Evolutionary conservation across 2,329 filamentous ascomycete genomes (phyloP), one percentile per base, ranked within the genome.

Genomic region (Fusarium sp.): DNA sequence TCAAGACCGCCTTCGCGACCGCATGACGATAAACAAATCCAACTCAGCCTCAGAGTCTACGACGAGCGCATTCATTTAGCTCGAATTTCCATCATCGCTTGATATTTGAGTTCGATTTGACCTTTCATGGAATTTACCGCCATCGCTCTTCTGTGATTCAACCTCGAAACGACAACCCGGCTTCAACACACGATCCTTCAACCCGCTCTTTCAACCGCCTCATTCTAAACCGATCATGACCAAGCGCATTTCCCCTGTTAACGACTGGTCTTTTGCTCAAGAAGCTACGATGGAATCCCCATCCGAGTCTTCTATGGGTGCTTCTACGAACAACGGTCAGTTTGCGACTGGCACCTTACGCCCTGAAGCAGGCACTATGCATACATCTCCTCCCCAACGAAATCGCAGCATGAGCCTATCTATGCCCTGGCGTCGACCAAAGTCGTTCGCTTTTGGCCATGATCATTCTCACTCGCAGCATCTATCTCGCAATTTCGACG

Each of bases 401-500:
- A 76, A 79, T 38, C 80, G 83, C 51, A 85, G 83, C 75, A 76
- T 83, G 71, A 87, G 83, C 73, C 76, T 83, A 46, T 84, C 83
- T 8, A 71, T 85, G 15, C 78, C 82, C 8, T 85, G 83, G 82
- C 81, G 81, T 44, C 82, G 80, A 40, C 81, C 82, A 26, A 85
- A 83, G 72, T 81, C 82, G 2, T 73, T 79, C 21, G 62, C 80
- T 10, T 76, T 82, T 50, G 69, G 71, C 42, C 75, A 75, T 39
- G 76, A 79, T 21, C 77, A 79, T 43, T 32, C 76, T 34, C 64
- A 79, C 42, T 26, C 76, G 28, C 65, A 69, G 23, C 45, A 70
- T 38, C 66, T 72, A 15, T 49, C 75, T 68, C 70, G 77, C 56
- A 68, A 74, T 50, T 72, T 73, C 57, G 70, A 71, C 56, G 77